Evolutionary conservation across 441 rosid genomes (phyloP).

Genomic region (Dalechampia spathulata): DNA sequence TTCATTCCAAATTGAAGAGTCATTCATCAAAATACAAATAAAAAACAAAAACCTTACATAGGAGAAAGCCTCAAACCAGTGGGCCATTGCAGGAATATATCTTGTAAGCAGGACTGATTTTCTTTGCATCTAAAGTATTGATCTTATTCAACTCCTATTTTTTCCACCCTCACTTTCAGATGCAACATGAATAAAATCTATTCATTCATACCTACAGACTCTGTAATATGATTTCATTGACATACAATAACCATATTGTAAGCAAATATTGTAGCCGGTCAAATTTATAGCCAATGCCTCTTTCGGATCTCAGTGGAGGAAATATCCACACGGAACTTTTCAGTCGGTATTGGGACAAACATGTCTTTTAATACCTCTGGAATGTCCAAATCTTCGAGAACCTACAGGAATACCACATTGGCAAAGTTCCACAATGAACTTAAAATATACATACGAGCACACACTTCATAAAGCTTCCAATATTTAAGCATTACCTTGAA

Average conservation of each 20-base stretch:
- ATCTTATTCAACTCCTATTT: no score
- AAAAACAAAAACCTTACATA: no score
- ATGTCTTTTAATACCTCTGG: constrained; percentile 56
- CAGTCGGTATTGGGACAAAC: constrained; percentile 62
- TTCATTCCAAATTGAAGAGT: no score
- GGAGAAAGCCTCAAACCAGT: no score
- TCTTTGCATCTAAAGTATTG: no score
- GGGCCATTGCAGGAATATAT: no score
- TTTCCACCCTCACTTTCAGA: no score
- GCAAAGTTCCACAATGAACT: neutral
- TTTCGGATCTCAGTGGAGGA: constrained; percentile 71
- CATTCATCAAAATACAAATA: no score
- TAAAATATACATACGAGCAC: neutral
- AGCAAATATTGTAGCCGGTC: neutral
- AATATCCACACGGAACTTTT: constrained; percentile 56
- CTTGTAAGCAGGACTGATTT: no score
- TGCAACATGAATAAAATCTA: neutral
- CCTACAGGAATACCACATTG: constrained; percentile 29
- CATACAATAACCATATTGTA: neutral
- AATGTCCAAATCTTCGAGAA: constrained; percentile 66
- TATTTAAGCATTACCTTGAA: constrained; percentile 45
- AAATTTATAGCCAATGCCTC: constrained; percentile 4
- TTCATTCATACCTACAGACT: neutral
- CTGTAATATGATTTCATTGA: neutral
- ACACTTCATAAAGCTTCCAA: neutral